Evolutionary conservation across 192 early-diverging fungal genomes (phyloP).

Genomic region (Oehlia diaphana): DNA sequence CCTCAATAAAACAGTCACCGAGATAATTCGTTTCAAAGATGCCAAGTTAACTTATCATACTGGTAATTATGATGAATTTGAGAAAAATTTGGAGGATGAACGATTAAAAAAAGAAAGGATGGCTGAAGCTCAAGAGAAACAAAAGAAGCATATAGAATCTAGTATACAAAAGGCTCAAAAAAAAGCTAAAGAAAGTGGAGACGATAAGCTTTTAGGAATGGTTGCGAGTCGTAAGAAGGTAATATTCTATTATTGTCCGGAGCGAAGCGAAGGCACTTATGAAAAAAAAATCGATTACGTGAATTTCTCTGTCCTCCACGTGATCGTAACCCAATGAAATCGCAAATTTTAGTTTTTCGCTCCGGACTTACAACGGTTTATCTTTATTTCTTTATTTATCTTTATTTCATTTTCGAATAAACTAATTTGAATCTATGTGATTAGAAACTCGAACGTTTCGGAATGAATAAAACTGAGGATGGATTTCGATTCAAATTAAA

Average conservation of each 20-base stretch:
- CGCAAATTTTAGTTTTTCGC: no score
- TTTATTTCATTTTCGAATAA: background rate
- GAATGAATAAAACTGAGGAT: constrained; percentile 64
- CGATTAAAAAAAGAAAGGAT: constrained; percentile 66
- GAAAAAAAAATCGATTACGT: no score
- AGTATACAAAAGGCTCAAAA: constrained; percentile 77
- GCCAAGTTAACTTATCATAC: constrained; percentile 71
- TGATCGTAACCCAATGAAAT: no score
- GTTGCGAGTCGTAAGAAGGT: constrained; percentile 79
- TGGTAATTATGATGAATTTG: constrained; percentile 88
- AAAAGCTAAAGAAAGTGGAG: constrained; percentile 71
- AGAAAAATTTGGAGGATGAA: constrained; percentile 73
- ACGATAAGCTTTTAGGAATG: constrained; percentile 78
- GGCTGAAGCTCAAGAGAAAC: constrained; percentile 62
- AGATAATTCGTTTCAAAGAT: constrained; percentile 77
- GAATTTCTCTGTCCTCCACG: no score
- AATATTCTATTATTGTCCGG: background rate
- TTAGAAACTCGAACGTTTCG: constrained; percentile 66
- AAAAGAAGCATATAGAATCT: constrained; percentile 71
- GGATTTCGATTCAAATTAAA: constrained; percentile 67
- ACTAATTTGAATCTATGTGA: background rate
- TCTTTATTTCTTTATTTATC: no score
- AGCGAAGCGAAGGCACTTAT: no score
- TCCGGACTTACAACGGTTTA: no score
- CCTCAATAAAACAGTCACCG: constrained; percentile 72